Evolutionary conservation across 495 filamentous ascomycete species (phyloP), one percentile per base, ranked within the genome.

Genomic region (Saxophila tyrrhenica): DNA sequence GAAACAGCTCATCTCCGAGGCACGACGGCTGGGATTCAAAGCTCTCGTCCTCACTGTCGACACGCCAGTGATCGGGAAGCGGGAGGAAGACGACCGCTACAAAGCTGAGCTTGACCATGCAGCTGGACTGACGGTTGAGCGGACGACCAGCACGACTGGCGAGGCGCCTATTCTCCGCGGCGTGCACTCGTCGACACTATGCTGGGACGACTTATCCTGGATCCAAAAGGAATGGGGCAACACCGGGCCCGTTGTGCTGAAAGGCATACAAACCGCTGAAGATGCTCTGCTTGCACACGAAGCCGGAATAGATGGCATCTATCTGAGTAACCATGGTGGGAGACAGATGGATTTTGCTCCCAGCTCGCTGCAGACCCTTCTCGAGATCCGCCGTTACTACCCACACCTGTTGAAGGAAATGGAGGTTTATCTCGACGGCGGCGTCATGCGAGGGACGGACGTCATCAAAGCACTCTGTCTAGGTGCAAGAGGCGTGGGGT

Each of bases 131-230:
- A 76, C 74, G 0, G 72, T 75, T 5, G 73, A 69, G 39, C 78
- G 77, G 0, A 73, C 71, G 39, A 83, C 83, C 46, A 85, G 89
- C 59, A 74, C 70, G 25, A 80, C 81, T 54, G 84, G 85, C 3
- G 82, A 82, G 90, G 51, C 85, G 80, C 15, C 70, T 83, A 22
- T 71, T 84, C 2, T 89, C 86, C 83, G 84, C 78, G 1, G 67
- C 70, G 0, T 88, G 79, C 62, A 80, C 89, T 52, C 84, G 88
- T 15, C 54, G 32, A 55, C 45, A 5, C 44, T 68, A 22, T 50
- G 19, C n/a, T 69, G 66, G 67, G 45, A 56, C 11, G 56, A 57
- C 48, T 23, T 83, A 1, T 55, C 66, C 5, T 83, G 80, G 78
- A 48, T 85, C 22, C 67, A 62, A 15, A 55, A 63, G 0, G 60